A percentile compares a stretch with the other conserved stretches of the same genome.
phyloP scores from a whole-genome alignment of 2,329 filamentous ascomycete species.

The Biscogniauxia mediterranea region DNA sequence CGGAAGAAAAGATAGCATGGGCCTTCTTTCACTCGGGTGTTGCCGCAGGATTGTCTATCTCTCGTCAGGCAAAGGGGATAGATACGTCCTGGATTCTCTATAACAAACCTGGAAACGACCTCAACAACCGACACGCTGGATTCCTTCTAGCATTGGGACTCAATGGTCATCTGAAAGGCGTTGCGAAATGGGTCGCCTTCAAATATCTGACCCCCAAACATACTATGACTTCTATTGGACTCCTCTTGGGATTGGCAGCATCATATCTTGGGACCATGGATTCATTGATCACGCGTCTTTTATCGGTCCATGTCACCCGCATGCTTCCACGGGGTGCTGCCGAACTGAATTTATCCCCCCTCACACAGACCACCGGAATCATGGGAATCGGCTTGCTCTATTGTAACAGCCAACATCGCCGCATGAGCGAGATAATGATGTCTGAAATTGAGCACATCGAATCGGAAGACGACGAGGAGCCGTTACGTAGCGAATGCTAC shows the following conservation, averaged over 20 bases:
- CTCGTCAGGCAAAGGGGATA: conserved; percentile 84
- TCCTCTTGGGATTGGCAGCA: conserved; percentile 87
- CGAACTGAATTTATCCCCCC: conserved; percentile 86
- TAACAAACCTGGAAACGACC: conserved; percentile 83
- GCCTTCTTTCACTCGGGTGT: conserved; percentile 97
- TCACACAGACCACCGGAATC: conserved; percentile 92
- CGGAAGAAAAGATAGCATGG: conserved; percentile 97
- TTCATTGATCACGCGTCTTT: conserved; percentile 83
- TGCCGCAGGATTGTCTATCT: conserved; percentile 88
- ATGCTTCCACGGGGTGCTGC: conserved; percentile 92
- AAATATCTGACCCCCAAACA: conserved; percentile 99
- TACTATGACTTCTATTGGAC: conserved; percentile 96
- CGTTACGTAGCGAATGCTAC: conserved; percentile 91
- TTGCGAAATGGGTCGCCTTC: conserved; percentile 98
- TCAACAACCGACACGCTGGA: conserved; percentile 94
- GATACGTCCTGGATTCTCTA: conserved; percentile 99
- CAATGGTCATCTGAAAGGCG: conserved; percentile 88
- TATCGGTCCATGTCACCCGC: conserved; percentile 93
- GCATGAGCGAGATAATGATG: conserved; percentile 99
- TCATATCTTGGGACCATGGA: conserved; percentile 98
- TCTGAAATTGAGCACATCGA: conserved; percentile 93
- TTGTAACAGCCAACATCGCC: conserved; percentile 90
- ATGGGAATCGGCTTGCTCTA: conserved; percentile 97
- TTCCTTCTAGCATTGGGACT: conserved; percentile 87
- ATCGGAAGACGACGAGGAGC: conserved; percentile 76